Percentiles rank a stretch among this genome's conserved stretches.
Conservation (phyloP, 2,329 filamentous ascomycete species). For the Fusarium oxysporum region DNA sequence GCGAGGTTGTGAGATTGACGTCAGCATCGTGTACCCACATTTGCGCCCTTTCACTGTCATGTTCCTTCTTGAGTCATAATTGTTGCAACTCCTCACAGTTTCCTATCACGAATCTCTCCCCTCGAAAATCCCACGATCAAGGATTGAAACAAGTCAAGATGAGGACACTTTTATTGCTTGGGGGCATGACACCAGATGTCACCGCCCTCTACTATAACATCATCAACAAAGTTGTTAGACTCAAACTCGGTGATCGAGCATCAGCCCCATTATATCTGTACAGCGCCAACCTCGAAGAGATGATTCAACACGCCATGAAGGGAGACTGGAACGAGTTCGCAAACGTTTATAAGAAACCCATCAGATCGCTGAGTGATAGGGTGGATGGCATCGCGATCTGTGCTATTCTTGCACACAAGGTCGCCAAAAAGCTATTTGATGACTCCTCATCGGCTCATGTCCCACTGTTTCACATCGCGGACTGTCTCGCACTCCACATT, state of each 20-base stretch:
- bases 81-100: background rate
- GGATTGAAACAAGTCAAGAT: background rate
- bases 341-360: background rate
- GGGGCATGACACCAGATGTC: slow-evolving; percentile 9
- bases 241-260: background rate
- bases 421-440: background rate
- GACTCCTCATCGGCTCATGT: background rate
- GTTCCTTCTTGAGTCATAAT: background rate
- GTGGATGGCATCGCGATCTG: slow-evolving; percentile 1
- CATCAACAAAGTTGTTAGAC: background rate
- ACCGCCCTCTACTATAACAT: background rate
- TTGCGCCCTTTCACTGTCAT: background rate
- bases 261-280: background rate
- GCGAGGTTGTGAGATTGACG: background rate
- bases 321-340: background rate
- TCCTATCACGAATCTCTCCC: too few species aligned
- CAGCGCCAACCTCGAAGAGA: slow-evolving; percentile 9
- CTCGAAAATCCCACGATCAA: too few species aligned
- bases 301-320: slow-evolving; percentile 1
- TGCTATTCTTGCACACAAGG: slow-evolving; percentile 6
- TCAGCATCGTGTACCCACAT: background rate
- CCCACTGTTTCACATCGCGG: background rate
- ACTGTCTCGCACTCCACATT: background rate
- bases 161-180: background rate
- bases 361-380: background rate